These are phyloP conservation scores for Chlamydomonas eustigma DNA, from an alignment of 139 green algal genomes.

Conservation along the genomic window DNA sequence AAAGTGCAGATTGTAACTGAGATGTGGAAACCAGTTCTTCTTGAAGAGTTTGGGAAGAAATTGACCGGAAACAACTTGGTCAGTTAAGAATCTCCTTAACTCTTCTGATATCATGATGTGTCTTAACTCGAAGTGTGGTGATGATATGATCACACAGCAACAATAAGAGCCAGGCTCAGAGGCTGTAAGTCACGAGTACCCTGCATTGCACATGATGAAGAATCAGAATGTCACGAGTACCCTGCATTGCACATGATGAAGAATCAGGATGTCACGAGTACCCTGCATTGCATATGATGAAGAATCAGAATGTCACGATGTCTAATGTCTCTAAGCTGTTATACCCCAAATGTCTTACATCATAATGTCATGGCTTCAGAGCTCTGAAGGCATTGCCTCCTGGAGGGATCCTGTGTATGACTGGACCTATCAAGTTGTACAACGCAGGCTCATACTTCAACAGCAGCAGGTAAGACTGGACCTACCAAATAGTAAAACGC, in stretches of 20 bases:
- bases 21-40: constrained; percentile 4
- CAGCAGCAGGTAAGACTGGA: not conserved
- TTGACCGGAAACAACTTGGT: not conserved
- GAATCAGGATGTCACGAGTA: too few relatives aligned
- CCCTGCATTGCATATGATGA: too few relatives aligned
- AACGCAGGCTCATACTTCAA: not conserved
- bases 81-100: not conserved
- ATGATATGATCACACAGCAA: not conserved
- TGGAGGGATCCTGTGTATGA: not conserved
- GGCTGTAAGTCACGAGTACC: too few relatives aligned
- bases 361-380: not conserved
- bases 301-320: too few relatives aligned
- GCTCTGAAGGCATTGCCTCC: not conserved
- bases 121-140: not conserved
- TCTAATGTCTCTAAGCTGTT: too few relatives aligned
- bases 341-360: not conserved
- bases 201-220: too few relatives aligned
- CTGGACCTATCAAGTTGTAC: not conserved
- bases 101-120: not conserved
- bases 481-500: not conserved
- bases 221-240: too few relatives aligned
- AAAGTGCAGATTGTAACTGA: too few relatives aligned
- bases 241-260: too few relatives aligned
- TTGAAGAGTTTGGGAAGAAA: constrained; percentile 10
- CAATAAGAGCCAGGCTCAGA: too few relatives aligned